These are phyloP conservation scores for Pulveroboletus sp. DNA, from an alignment of 1,284 basidiomycete species.

Conservation along the genomic window DNA sequence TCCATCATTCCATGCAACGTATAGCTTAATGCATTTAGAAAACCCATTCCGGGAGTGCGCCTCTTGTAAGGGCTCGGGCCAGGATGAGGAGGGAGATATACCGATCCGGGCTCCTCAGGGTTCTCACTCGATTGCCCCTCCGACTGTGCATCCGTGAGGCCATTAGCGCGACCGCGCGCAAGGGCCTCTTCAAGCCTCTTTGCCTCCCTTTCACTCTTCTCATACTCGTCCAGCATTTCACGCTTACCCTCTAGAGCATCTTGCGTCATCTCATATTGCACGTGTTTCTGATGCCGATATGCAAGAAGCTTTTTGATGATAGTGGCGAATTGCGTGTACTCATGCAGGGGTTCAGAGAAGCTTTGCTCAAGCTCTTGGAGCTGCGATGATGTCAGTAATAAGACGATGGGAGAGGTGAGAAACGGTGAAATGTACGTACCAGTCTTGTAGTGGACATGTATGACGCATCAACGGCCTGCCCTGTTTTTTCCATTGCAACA, in stretches of 20 bases:
- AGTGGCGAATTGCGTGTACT: conserved; percentile 91
- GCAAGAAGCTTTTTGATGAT: conserved; percentile 93
- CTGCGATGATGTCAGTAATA: conserved; percentile 40
- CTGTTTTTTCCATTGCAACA: conserved; percentile 84
- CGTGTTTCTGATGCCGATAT: conserved; percentile 97
- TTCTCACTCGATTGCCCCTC: conserved; percentile 34
- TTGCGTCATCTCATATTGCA: conserved; percentile 96
- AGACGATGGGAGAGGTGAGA: conserved; percentile 8
- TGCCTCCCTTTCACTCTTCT: conserved; percentile 91
- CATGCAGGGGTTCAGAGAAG: conserved; percentile 94
- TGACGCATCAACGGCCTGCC: conserved; percentile 92
- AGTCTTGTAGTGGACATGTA: conserved; percentile 90
- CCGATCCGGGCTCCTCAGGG: conserved; percentile 36
- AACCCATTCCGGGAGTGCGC: conserved; percentile 75
- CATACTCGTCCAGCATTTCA: conserved; percentile 85
- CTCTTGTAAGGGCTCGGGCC: conserved; percentile 63
- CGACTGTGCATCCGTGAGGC: conserved; percentile 25
- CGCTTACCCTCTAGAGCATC: conserved; percentile 87
- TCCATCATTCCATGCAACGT: conserved; percentile 98
- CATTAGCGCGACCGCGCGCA: conserved; percentile 46
- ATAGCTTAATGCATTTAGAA: conserved; percentile 91
- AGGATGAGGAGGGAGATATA: conserved; percentile 69
- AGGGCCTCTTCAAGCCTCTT: conserved; percentile 87
- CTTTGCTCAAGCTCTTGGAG: conserved; percentile 88
- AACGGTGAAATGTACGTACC: conserved; percentile 39